Percentiles rank a stretch among this genome's conserved stretches.
These are phyloP conservation scores for Madurella fahalii DNA, from an alignment of 2,329 filamentous ascomycete species.

Conservation along the genomic window DNA sequence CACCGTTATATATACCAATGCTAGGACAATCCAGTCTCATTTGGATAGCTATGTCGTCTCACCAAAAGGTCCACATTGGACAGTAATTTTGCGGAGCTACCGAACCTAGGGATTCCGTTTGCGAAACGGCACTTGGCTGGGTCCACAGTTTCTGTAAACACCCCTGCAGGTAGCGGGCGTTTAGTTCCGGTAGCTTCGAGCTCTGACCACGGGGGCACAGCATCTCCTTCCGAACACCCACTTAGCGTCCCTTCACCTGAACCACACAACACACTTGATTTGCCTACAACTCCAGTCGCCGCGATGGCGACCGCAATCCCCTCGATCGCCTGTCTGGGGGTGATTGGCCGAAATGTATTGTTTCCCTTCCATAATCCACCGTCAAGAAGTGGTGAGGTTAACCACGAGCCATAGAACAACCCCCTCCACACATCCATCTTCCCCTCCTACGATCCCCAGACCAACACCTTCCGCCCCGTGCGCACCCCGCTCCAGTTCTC, in stretches of 20 bases:
- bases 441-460: conserved; percentile 62
- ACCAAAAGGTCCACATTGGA: too few relatives aligned
- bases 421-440: conserved; percentile 92
- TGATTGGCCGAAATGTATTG: conserved; percentile 86
- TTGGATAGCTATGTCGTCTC: too few relatives aligned
- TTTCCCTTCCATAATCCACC: conserved; percentile 5
- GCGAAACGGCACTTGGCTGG: too few relatives aligned
- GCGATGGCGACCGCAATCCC: conserved; percentile 61
- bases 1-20: too few relatives aligned
- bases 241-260: not conserved
- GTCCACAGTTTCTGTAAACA: too few relatives aligned
- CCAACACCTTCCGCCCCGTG: conserved; percentile 50
- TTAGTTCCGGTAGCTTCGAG: too few relatives aligned
- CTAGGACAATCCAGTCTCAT: too few relatives aligned
- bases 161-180: too few relatives aligned
- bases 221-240: too few relatives aligned
- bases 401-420: conserved; percentile 65
- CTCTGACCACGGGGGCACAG: too few relatives aligned
- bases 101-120: too few relatives aligned
- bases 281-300: not conserved
- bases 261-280: not conserved
- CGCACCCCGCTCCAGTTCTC: conserved; percentile 83
- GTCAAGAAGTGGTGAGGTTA: not conserved
- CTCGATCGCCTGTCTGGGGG: conserved; percentile 85
- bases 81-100: too few relatives aligned